These are phyloP conservation scores for Xylaria palmicola DNA, from an alignment of 495 filamentous ascomycete genomes.

Conservation along the genomic window DNA sequence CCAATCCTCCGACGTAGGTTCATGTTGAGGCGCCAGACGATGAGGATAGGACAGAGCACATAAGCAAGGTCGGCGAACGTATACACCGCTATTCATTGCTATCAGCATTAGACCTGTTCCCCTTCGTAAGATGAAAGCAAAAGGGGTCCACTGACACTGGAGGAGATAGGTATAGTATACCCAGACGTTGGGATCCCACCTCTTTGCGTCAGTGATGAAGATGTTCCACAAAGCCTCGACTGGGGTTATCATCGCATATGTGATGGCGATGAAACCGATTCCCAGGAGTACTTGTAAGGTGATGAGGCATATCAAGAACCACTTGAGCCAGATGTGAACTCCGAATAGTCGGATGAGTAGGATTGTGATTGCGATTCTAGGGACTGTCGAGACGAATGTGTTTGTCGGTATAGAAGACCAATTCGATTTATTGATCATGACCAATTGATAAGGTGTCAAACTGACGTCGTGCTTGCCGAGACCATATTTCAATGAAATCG, in stretches of 20 bases:
- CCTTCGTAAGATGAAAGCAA: background rate
- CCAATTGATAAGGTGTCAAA: constrained; percentile 8
- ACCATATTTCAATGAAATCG: background rate
- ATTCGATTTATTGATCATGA: constrained; percentile 1
- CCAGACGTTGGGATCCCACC: background rate
- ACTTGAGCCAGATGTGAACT: constrained; percentile 15
- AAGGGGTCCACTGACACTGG: background rate
- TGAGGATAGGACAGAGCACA: constrained; percentile 17
- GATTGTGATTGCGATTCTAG: constrained; percentile 21
- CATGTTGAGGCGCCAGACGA: constrained; percentile 26
- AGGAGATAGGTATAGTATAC: background rate
- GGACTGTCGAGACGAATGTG: background rate
- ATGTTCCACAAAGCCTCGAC: background rate
- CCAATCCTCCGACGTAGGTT: constrained; percentile 8
- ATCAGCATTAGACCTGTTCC: background rate
- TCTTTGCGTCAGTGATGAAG: background rate
- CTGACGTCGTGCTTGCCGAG: constrained; percentile 10
- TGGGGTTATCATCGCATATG: background rate
- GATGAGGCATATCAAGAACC: constrained; percentile 5
- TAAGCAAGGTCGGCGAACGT: constrained; percentile 18
- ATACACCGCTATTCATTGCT: background rate
- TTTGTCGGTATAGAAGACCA: background rate
- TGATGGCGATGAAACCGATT: background rate
- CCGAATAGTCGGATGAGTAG: constrained; percentile 20
- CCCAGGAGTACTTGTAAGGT: background rate